These are phyloP conservation scores for Polygonum maritimum DNA, from an alignment of 148 eudicot species.

Conservation along the genomic window DNA sequence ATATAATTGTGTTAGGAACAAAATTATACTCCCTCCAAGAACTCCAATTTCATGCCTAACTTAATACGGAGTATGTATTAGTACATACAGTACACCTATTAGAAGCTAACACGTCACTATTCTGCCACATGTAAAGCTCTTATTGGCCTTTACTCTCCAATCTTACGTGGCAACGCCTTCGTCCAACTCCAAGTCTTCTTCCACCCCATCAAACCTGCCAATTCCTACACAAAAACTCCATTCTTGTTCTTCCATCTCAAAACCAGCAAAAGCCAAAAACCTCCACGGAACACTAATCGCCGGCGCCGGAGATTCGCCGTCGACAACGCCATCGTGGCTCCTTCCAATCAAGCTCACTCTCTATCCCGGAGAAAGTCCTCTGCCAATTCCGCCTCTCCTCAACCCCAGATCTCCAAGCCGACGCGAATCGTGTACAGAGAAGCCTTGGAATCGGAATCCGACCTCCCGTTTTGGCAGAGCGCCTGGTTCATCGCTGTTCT, in stretches of 20 bases:
- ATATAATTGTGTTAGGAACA: no score
- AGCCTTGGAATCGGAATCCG: background rate
- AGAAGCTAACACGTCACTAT: background rate
- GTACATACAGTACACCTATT: background rate
- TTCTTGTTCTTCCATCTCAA: background rate
- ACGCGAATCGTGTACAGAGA: conserved; percentile 9
- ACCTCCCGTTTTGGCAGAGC: conserved; percentile 8
- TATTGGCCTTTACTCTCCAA: background rate
- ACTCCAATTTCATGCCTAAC: no score
- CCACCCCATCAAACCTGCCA: background rate
- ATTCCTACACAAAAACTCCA: no score
- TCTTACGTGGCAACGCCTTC: conserved; percentile 3
- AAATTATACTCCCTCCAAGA: no score
- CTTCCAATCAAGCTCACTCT: conserved; percentile 1
- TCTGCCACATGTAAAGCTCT: background rate
- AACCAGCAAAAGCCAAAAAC: background rate
- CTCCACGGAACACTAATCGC: background rate
- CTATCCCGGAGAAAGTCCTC: conserved; percentile 14
- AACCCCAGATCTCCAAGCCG: conserved; percentile 4
- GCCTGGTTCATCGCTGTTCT: conserved; percentile 8
- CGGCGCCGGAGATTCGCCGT: conserved; percentile 2
- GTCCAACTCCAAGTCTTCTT: background rate
- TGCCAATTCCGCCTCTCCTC: background rate
- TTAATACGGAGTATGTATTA: no score
- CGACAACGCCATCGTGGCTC: conserved; percentile 4